Base-by-base conservation (phyloP, 2,329 filamentous ascomycete genomes). In the Fusarium haematococcum region DNA sequence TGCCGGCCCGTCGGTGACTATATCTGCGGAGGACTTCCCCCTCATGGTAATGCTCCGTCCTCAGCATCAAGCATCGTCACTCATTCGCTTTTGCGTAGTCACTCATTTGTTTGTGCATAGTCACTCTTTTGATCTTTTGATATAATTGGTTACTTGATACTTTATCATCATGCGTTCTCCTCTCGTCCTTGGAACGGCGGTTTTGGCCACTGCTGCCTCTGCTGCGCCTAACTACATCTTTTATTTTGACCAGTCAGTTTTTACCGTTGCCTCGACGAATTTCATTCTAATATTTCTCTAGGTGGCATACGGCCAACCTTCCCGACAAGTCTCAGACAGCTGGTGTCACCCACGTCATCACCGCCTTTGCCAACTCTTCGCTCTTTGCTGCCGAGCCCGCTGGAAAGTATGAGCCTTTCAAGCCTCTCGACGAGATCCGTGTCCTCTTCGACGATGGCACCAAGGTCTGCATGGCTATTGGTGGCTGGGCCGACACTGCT, bases 381-480 rank as follows among this genome's bases (percentile, higher is more conserved):
- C 77, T 84, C 10, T 91, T 91, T 79, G 86, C 85, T 57, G 84
- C 82, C 0, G 73, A 83, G 56, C 72, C 76, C 2, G 32, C 52
- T 1, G 83, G 82, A 23, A 75, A 81, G 0, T 90, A 87, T 74
- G 83, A 84, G 62, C 89, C 90, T 0, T 91, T 91, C 74, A 86
- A 88, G 80, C 79, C 86, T 1, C 80, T 91, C 2, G 78, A 81
- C 1, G 84, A 86, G 5, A 84, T 91, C 52, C 87, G 90, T 20
- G 81, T 82, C 30, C 83, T 89, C 23, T 92, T 91, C 65, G 79
- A 85, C 14, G 79, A 86, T 0, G 85, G 84, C 6, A 86, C 88
- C 59, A 90, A 92, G 79, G 81, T 92, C 18, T 88, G 91, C 85
- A 86, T 93, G 68, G 88, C 91, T 20, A 87, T 93, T 50, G 91